Evolutionary conservation across 306 rosid genomes (phyloP).

Genomic region (Neltuma alba): DNA sequence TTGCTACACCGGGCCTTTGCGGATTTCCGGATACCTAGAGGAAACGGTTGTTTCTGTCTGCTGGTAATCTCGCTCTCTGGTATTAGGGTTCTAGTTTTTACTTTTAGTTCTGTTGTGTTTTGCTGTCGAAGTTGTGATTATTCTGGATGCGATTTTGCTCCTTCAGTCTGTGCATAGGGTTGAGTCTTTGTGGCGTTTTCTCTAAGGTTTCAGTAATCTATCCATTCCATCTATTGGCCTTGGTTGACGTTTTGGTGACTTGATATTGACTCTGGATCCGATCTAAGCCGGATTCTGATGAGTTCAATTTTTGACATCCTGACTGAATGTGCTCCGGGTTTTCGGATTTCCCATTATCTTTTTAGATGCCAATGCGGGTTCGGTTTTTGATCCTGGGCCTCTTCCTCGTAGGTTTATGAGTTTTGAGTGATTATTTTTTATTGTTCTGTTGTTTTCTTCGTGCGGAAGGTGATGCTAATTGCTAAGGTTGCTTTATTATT

Average conservation of each 20-base stretch:
- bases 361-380: neutral
- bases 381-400: constrained; percentile 33
- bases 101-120: neutral
- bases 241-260: neutral
- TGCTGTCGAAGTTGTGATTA: neutral
- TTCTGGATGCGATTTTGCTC: neutral
- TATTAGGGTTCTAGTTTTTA: constrained; percentile 28
- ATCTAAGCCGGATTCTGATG: constrained; percentile 12
- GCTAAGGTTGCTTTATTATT: neutral
- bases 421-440: neutral
- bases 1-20: neutral
- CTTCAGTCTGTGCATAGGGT: neutral
- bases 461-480: neutral
- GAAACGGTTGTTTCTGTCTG: neutral
- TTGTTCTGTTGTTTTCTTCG: neutral
- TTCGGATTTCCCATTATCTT: neutral
- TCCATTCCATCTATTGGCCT: constrained; percentile 30
- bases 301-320: neutral
- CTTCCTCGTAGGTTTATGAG: neutral
- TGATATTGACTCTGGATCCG: constrained; percentile 1
- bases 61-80: constrained; percentile 32
- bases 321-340: neutral
- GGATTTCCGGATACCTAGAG: neutral
- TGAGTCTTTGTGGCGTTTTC: neutral
- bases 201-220: neutral